Percentiles rank a stretch among this genome's conserved stretches.
phyloP scores from a whole-genome alignment of 805 yeast species.

The Starmera amethionina region DNA sequence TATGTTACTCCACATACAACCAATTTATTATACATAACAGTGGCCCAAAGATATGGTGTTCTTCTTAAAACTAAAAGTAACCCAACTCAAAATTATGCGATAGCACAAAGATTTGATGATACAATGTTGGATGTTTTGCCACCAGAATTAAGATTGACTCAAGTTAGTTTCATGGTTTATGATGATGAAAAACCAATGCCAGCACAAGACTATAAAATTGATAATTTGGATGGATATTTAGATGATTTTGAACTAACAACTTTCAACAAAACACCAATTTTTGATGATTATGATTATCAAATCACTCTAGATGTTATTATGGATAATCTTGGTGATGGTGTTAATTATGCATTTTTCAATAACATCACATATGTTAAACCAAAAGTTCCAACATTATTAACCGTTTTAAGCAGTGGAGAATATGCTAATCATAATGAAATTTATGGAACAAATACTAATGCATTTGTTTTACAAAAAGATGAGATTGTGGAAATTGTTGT shows the following conservation, averaged over 20 bases:
- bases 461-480: conserved; percentile 48
- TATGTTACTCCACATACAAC: conserved; percentile 49
- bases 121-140: conserved; percentile 68
- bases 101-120: conserved; percentile 53
- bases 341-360: conserved; percentile 70
- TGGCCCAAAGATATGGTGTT: conserved; percentile 76
- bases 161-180: conserved; percentile 49
- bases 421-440: conserved; percentile 46
- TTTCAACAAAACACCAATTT: conserved; percentile 34
- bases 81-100: conserved; percentile 40
- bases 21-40: conserved; percentile 51
- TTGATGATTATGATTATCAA: conserved; percentile 51
- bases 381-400: conserved; percentile 58
- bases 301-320: conserved; percentile 50
- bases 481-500: conserved; percentile 68
- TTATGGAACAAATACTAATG: conserved; percentile 64
- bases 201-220: conserved; percentile 9
- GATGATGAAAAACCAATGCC: conserved; percentile 25
- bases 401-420: conserved; percentile 54
- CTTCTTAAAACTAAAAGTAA: conserved; percentile 45
- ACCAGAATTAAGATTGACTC: conserved; percentile 39
- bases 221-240: conserved; percentile 9
- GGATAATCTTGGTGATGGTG: conserved; percentile 66
- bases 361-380: conserved; percentile 56
- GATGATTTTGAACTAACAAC: conserved; percentile 30